Evolutionary conservation across 768 basidiomycete genomes (phyloP).

Genomic region (Paxillus rubicundulus): DNA sequence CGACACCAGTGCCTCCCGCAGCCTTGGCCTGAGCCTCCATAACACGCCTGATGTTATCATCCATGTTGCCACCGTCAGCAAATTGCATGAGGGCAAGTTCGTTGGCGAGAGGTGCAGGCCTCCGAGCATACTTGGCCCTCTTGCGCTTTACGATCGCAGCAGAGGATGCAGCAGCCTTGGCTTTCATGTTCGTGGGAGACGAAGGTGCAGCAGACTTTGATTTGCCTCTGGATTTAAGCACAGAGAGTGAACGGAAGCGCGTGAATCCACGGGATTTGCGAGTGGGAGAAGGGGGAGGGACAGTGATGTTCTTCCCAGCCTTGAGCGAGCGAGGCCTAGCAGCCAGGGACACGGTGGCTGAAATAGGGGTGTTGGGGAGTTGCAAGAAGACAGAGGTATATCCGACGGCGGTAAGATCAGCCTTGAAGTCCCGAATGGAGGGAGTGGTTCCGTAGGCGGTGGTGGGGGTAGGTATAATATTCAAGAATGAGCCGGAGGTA

Average conservation of each 20-base stretch:
- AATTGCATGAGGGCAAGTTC: conserved; percentile 73
- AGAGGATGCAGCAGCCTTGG: conserved; percentile 15
- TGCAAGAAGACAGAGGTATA: conserved; percentile 68
- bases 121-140: conserved; percentile 49
- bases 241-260: conserved; percentile 52
- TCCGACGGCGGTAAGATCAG: conserved; percentile 58
- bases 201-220: conserved; percentile 35
- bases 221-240: conserved; percentile 40
- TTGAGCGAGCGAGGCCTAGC: conserved; percentile 6
- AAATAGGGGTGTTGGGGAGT: conserved; percentile 48
- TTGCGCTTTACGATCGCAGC: conserved; percentile 46
- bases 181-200: conserved; percentile 25
- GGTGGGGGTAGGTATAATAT: conserved; percentile 41
- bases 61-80: conserved; percentile 58
- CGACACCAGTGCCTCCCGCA: conserved; percentile 35
- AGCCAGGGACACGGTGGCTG: conserved; percentile 16
- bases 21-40: conserved; percentile 56
- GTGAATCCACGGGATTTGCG: conserved; percentile 34
- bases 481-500: conserved; percentile 48
- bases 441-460: conserved; percentile 36
- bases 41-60: conserved; percentile 50
- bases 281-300: conserved; percentile 11
- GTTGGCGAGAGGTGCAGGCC: conserved; percentile 52
- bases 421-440: conserved; percentile 43
- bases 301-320: conserved; percentile 16